Conservation (phyloP, 2,329 filamentous ascomycete species). For the Cladosporium sp. region DNA sequence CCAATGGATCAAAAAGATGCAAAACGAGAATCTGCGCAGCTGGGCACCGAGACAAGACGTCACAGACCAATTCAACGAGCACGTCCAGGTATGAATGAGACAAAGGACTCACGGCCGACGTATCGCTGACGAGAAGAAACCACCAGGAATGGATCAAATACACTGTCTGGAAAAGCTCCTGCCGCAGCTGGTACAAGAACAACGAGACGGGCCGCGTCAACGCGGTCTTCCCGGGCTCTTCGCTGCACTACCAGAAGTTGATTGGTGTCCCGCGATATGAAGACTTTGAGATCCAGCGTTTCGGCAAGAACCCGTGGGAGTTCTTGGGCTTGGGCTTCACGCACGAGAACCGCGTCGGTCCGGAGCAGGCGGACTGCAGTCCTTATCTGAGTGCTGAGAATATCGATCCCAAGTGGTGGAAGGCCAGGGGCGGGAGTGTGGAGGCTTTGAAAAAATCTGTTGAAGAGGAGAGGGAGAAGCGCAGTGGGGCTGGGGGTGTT, state of each 20-base stretch:
- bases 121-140: not conserved
- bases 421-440: slow-evolving; percentile 31
- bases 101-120: not conserved
- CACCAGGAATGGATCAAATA: slow-evolving; percentile 50
- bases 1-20: slow-evolving; percentile 48
- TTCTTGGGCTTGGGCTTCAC: slow-evolving; percentile 45
- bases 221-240: slow-evolving; percentile 54
- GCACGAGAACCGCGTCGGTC: slow-evolving; percentile 30
- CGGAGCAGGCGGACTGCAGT: slow-evolving; percentile 35
- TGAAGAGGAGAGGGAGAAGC: slow-evolving; percentile 20
- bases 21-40: slow-evolving; percentile 46
- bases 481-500: not conserved
- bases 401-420: slow-evolving; percentile 46
- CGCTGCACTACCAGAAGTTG: slow-evolving; percentile 49
- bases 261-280: slow-evolving; percentile 44
- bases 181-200: slow-evolving; percentile 50
- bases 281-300: slow-evolving; percentile 45
- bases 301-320: slow-evolving; percentile 45
- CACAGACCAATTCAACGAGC: slow-evolving; percentile 46
- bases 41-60: slow-evolving; percentile 44
- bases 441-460: slow-evolving; percentile 26
- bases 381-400: slow-evolving; percentile 43
- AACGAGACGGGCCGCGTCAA: slow-evolving; percentile 48
- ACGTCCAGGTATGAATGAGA: slow-evolving; percentile 34
- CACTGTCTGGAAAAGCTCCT: slow-evolving; percentile 51